These are phyloP conservation scores for Pichia kluyveri DNA, from an alignment of 805 yeast genomes.

Conservation along the genomic window DNA sequence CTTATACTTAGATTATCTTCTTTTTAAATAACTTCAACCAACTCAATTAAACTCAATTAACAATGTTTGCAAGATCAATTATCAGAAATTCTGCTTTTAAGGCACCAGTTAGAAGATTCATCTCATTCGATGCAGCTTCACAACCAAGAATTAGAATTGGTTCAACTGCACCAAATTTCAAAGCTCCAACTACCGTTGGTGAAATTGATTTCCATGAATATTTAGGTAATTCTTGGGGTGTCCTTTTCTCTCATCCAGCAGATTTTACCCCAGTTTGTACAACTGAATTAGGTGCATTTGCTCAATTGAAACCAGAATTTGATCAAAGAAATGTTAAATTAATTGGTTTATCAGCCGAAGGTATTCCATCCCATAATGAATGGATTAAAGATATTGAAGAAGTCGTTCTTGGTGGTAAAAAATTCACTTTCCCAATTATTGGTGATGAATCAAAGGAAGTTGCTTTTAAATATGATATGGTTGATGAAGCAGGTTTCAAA, in stretches of 20 bases:
- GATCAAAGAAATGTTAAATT: conserved; percentile 77
- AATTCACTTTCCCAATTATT: conserved; percentile 81
- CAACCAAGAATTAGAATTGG: conserved; percentile 71
- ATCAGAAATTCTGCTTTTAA: conserved; percentile 11
- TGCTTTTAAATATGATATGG: conserved; percentile 79
- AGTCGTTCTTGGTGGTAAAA: conserved; percentile 55
- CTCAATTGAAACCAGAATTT: conserved; percentile 82
- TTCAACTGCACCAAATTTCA: conserved; percentile 80
- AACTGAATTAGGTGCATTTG: conserved; percentile 91
- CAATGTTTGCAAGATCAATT: conserved; percentile 15
- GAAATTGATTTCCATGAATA: conserved; percentile 79
- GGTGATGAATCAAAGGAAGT: conserved; percentile 83
- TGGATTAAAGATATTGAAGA: conserved; percentile 94
- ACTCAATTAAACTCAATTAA: neutral
- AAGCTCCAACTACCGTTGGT: conserved; percentile 76
- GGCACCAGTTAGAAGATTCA: conserved; percentile 24
- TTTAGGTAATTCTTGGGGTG: conserved; percentile 80
- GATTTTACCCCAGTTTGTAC: conserved; percentile 97
- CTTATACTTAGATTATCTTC: no score
- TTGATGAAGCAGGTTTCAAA: conserved; percentile 75
- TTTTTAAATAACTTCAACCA: neutral
- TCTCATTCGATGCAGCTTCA: conserved; percentile 40
- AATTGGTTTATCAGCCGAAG: conserved; percentile 86
- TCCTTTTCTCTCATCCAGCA: conserved; percentile 89
- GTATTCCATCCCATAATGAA: conserved; percentile 64